Conservation (phyloP, 2,329 filamentous ascomycete species). For the Lachnellula arida region DNA sequence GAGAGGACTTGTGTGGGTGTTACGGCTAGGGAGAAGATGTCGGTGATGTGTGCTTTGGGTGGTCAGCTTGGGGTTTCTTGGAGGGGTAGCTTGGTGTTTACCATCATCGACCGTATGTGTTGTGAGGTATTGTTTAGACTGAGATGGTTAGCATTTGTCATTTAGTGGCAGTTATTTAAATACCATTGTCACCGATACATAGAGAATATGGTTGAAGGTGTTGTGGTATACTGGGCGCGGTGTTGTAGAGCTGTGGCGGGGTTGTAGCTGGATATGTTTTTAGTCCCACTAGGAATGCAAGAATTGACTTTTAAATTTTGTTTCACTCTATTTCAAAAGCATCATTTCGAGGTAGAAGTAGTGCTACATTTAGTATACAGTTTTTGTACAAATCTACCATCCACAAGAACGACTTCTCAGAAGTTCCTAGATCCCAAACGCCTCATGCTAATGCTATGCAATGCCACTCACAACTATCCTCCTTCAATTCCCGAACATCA, state of each 20-base stretch:
- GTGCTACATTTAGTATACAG: slow-evolving; percentile 13
- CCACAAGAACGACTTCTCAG: background rate
- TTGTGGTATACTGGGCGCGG: slow-evolving; percentile 1
- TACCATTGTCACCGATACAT: slow-evolving; percentile 30
- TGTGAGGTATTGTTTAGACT: slow-evolving; percentile 99
- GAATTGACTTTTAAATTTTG: background rate
- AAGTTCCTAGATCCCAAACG: slow-evolving; percentile 14
- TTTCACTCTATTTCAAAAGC: too few species aligned
- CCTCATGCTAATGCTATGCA: slow-evolving; percentile 21
- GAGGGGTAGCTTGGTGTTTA: slow-evolving; percentile 37
- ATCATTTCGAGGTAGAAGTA: background rate
- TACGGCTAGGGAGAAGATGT: slow-evolving; percentile 79
- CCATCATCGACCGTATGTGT: slow-evolving; percentile 86
- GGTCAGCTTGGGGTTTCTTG: slow-evolving; percentile 21
- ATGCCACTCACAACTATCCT: slow-evolving; percentile 1
- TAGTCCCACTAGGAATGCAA: background rate
- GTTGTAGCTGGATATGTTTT: background rate
- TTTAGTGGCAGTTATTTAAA: background rate
- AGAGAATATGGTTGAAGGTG: slow-evolving; percentile 6
- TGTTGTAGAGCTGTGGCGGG: slow-evolving; percentile 19
- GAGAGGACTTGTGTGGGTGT: slow-evolving; percentile 73
- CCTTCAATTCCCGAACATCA: background rate
- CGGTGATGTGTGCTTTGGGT: slow-evolving; percentile 67
- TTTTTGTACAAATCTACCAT: slow-evolving; percentile 9
- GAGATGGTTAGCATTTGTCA: slow-evolving; percentile 12